Evolutionary conservation across 2,329 filamentous ascomycete species (phyloP).

Genomic region (Arthrobotrys entomopaga): DNA sequence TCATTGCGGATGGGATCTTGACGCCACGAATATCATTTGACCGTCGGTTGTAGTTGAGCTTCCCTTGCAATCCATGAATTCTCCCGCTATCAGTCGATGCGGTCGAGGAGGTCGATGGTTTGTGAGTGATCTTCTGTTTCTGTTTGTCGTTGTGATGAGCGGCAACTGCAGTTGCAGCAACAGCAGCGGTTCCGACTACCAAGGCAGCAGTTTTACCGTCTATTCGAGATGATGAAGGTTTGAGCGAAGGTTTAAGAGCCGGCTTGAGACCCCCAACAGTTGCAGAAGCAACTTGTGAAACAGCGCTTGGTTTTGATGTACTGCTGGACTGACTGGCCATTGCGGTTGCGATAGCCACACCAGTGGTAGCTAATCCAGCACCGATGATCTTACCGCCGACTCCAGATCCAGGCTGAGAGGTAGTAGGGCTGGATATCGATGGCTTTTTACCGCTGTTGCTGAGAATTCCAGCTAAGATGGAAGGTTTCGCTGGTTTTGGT

Average conservation of each 20-base stretch:
- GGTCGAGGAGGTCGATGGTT: slow-evolving; percentile 39
- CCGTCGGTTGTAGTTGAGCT: slow-evolving; percentile 34
- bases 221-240: slow-evolving; percentile 44
- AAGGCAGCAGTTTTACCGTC: slow-evolving; percentile 46
- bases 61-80: slow-evolving; percentile 50
- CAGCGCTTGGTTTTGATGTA: slow-evolving; percentile 24
- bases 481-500: slow-evolving; percentile 45
- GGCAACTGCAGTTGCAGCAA: slow-evolving; percentile 29
- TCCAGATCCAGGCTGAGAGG: slow-evolving; percentile 29
- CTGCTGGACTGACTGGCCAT: slow-evolving; percentile 40
- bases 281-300: slow-evolving; percentile 8
- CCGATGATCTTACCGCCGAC: slow-evolving; percentile 48
- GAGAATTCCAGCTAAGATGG: slow-evolving; percentile 36
- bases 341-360: slow-evolving; percentile 39
- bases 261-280: slow-evolving; percentile 2
- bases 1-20: slow-evolving; percentile 34
- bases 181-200: slow-evolving; percentile 35
- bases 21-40: slow-evolving; percentile 49
- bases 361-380: slow-evolving; percentile 31
- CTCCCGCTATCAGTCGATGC: slow-evolving; percentile 28
- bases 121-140: slow-evolving; percentile 35
- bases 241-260: slow-evolving; percentile 17
- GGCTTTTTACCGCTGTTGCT: slow-evolving; percentile 28
- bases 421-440: slow-evolving; percentile 30
- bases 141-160: slow-evolving; percentile 48